Evolutionary conservation across 495 filamentous ascomycete species (phyloP).

Genomic region (Aspergillus biplanus): DNA sequence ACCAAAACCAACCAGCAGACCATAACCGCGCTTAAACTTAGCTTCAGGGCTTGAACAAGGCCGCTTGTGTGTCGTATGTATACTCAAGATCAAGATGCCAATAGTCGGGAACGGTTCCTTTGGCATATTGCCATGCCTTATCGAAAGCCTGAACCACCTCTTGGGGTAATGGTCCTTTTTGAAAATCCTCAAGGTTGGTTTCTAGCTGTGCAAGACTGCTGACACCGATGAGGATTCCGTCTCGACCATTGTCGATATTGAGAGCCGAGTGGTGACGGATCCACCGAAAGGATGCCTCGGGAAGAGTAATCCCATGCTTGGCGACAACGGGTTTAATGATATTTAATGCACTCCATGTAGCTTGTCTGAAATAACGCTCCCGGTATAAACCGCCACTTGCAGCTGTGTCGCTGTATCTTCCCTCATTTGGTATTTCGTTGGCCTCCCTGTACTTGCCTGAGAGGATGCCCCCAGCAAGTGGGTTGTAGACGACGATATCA

Average conservation of each 20-base stretch:
- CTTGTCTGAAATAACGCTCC: constrained; percentile 77
- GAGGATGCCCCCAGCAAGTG: constrained; percentile 81
- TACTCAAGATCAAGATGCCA: constrained; percentile 81
- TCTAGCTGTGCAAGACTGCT: constrained; percentile 75
- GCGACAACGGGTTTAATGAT: constrained; percentile 73
- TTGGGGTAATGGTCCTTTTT: constrained; percentile 86
- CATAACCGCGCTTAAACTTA: constrained; percentile 12
- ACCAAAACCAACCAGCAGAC: neutral
- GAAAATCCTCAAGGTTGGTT: constrained; percentile 72
- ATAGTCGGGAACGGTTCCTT: constrained; percentile 69
- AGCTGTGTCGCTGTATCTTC: constrained; percentile 67
- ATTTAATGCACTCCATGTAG: constrained; percentile 74
- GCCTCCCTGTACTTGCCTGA: constrained; percentile 79
- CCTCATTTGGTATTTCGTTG: constrained; percentile 64
- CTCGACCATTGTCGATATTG: constrained; percentile 68
- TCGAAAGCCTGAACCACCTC: constrained; percentile 82
- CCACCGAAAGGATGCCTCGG: constrained; percentile 88
- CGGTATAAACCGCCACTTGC: constrained; percentile 68
- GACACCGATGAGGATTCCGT: constrained; percentile 83
- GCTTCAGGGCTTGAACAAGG: constrained; percentile 56
- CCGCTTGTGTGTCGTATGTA: constrained; percentile 70
- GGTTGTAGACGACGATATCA: constrained; percentile 91
- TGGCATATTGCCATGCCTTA: constrained; percentile 67
- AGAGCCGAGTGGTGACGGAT: constrained; percentile 77
- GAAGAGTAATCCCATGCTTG: constrained; percentile 74